These are phyloP conservation scores for Claviceps arundinis DNA, from an alignment of 2,329 filamentous ascomycete species.

Conservation along the genomic window DNA sequence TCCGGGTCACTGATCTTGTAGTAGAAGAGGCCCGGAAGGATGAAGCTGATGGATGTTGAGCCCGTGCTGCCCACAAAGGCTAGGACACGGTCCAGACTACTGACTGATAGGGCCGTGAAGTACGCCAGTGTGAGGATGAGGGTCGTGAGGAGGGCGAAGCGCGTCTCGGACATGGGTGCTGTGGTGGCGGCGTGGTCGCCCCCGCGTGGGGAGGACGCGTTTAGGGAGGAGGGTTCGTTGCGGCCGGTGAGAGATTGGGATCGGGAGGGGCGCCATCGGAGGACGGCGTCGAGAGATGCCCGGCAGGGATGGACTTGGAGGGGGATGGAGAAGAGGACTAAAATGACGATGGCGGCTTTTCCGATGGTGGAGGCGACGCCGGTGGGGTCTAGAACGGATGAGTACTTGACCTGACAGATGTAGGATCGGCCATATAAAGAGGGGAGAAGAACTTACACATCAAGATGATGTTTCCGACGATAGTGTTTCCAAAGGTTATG, in stretches of 20 bases:
- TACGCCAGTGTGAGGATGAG: slow-evolving; percentile 75
- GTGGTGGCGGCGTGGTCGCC: slow-evolving; percentile 40
- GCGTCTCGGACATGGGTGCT: slow-evolving; percentile 65
- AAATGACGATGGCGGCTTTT: slow-evolving; percentile 85
- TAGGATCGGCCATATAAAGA: too few species aligned
- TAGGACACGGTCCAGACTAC: slow-evolving; percentile 76
- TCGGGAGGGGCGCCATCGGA: slow-evolving; percentile 69
- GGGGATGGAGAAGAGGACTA: slow-evolving; percentile 93
- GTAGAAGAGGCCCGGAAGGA: slow-evolving; percentile 90
- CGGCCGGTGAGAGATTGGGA: slow-evolving; percentile 24
- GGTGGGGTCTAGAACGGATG: slow-evolving; percentile 21
- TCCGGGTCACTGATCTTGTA: slow-evolving; percentile 95
- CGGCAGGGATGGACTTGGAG: slow-evolving; percentile 92
- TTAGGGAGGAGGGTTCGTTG: slow-evolving; percentile 29
- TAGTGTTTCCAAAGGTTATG: slow-evolving; percentile 81
- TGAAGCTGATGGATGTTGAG: slow-evolving; percentile 91
- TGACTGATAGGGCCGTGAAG: slow-evolving; percentile 79
- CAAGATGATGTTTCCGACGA: slow-evolving; percentile 83
- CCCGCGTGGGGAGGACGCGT: slow-evolving; percentile 20
- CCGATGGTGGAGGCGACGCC: slow-evolving; percentile 73
- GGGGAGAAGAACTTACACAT: slow-evolving; percentile 53
- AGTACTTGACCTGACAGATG: slow-evolving; percentile 2
- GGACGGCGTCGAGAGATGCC: slow-evolving; percentile 86
- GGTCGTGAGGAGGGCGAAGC: slow-evolving; percentile 83
- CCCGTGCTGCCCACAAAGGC: slow-evolving; percentile 94